A percentile compares a stretch with the other conserved stretches of the same genome.
phyloP scores from a whole-genome alignment of 2,329 filamentous ascomycete species.

The Plectosphaerella sp. region DNA sequence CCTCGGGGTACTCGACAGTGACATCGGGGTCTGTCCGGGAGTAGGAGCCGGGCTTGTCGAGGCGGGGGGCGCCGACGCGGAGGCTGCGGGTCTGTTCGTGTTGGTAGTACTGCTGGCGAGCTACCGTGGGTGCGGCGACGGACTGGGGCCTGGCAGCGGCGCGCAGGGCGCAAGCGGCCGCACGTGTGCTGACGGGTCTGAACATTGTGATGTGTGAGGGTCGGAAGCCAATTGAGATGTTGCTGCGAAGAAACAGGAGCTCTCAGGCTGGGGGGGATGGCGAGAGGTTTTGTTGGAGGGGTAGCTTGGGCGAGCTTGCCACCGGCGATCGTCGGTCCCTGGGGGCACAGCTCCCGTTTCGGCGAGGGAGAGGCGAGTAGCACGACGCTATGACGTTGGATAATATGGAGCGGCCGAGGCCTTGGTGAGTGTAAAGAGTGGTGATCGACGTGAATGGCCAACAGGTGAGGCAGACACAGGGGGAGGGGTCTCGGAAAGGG shows the following conservation, averaged over 20 bases:
- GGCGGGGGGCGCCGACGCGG: slow-evolving; percentile 26
- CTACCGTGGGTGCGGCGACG: slow-evolving; percentile 17
- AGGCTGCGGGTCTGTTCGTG: slow-evolving; percentile 19
- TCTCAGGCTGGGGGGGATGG: background rate
- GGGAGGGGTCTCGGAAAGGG: background rate
- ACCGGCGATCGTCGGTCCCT: background rate
- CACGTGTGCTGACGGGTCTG: slow-evolving; percentile 10
- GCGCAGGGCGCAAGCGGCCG: slow-evolving; percentile 7
- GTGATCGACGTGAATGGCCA: background rate
- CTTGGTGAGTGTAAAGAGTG: background rate
- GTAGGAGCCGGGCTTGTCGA: slow-evolving; percentile 55
- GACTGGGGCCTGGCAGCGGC: background rate
- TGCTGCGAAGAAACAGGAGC: background rate
- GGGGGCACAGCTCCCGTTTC: background rate
- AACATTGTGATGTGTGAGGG: slow-evolving; percentile 7
- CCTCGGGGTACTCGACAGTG: slow-evolving; percentile 72
- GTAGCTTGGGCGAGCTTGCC: background rate
- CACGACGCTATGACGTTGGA: background rate
- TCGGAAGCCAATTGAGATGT: background rate
- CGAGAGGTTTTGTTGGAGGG: background rate
- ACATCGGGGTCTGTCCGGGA: slow-evolving; percentile 78
- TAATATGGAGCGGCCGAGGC: background rate
- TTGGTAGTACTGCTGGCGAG: slow-evolving; percentile 13
- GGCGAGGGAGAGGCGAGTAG: background rate
- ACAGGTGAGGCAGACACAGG: no score